These are phyloP conservation scores for Aspergillus heteromorphus DNA, from an alignment of 495 filamentous ascomycete genomes.

Conservation along the genomic window DNA sequence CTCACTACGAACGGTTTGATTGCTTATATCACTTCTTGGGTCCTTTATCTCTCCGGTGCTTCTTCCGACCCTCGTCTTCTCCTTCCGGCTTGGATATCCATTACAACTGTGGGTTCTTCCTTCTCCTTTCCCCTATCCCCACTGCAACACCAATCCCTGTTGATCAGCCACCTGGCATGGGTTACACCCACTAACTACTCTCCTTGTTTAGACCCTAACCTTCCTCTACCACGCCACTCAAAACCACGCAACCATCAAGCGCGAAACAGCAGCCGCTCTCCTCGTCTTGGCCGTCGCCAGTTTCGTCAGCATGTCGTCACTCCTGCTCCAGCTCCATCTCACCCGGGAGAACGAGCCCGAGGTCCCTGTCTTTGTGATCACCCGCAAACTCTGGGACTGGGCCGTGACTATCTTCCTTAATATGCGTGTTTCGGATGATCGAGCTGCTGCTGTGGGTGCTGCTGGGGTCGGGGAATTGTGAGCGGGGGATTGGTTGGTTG, in stretches of 20 bases:
- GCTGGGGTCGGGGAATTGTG: too few relatives aligned
- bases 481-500: background rate
- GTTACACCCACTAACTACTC: background rate
- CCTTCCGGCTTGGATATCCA: constrained; percentile 81
- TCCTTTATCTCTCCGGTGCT: constrained; percentile 69
- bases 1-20: constrained; percentile 74
- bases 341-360: constrained; percentile 59
- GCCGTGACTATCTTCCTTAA: constrained; percentile 35
- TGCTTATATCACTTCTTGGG: constrained; percentile 75
- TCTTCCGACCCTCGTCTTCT: constrained; percentile 70
- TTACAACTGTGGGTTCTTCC: constrained; percentile 59
- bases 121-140: background rate
- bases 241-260: constrained; percentile 73
- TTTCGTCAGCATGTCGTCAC: constrained; percentile 67
- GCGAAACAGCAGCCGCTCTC: constrained; percentile 73
- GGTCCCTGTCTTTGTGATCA: constrained; percentile 57
- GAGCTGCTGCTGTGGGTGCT: constrained; percentile 9
- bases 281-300: constrained; percentile 69
- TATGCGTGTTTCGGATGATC: constrained; percentile 36
- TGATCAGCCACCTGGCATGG: background rate
- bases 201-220: constrained; percentile 56
- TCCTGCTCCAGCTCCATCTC: constrained; percentile 64
- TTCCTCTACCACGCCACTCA: constrained; percentile 76
- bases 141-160: background rate
- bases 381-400: constrained; percentile 41